Evolutionary conservation across 2,329 filamentous ascomycete genomes (phyloP), one percentile per base, ranked within the genome.

Genomic region (Elsinoe necatrix): DNA sequence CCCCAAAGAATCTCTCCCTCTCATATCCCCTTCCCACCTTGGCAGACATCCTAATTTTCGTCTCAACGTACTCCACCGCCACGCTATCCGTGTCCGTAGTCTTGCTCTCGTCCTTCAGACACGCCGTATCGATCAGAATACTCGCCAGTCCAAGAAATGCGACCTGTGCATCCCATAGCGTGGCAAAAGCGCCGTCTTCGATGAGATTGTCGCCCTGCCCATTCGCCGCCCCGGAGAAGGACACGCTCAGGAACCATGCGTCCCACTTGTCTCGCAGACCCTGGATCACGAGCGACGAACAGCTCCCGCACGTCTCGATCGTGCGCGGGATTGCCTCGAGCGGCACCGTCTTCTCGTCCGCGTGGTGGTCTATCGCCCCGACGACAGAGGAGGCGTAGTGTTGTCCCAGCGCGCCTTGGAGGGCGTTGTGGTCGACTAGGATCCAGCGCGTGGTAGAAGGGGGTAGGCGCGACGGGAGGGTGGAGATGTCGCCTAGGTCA

Each of bases 351-450:
- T 73, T 68, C 65, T 93, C 88, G 60, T 93, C 87, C 0, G 80
- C 83, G 67, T 93, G 89, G 70, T 93, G 88, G 69, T 93, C 88
- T 55, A 93, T 79, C 61, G 84, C 84, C 3, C 84, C 86, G 3
- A 76, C 71, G 0, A 91, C 78, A 7, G 74, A 72, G 3, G 66
- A 59, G 0, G 72, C 71, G 64, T 82, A 87, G 14, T 74, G 69
- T 35, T 67, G 70, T 14, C 76, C 79, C 14, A 92, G 72, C 12
- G 71, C 64, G 0, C 86, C 86, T 4, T 85, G 84, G 48, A 89
- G 73, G 0, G 75, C 77, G 66, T 93, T 93, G 74, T 93, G 89
- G 71, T 93, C 88, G 3, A 93, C 86, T 1, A 93, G 74, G 16
- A 89, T 71, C 86, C 86, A 90, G 51, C 73, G 75, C 1, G 85